Base-by-base conservation (phyloP, 2,329 filamentous ascomycete genomes). In the Zymoseptoria crescenta region DNA sequence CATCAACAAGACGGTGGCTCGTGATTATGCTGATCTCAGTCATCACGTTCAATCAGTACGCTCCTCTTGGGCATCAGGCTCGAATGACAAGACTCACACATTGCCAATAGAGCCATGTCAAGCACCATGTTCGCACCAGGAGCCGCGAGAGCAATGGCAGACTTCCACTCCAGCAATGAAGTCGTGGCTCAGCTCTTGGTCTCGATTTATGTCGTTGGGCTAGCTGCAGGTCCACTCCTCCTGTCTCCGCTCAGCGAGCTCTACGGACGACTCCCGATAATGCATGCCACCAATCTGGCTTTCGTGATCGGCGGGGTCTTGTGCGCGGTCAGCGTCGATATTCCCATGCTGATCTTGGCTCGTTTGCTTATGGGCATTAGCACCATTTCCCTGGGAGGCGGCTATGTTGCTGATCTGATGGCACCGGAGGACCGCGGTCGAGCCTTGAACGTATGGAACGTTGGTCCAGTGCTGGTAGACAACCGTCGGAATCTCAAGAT, bases 131-230 rank as follows among this genome's bases (percentile, higher is more conserved):
- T 55, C 53, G 53, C 53, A 21, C 53, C 53, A 1, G 53, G 29
- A 30, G 53, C 45, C 13, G 19, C 53, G 19, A 20, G 20, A 21
- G 53, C 53, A 10, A 55, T 55, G 53, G n/a, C 30, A 20, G 53
- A 45, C 30, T 45, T 55, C 8, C n/a, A 27, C 27, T 55, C 28
- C 28, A n/a, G 27, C 28, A 45, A 55, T 16, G 13, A 30, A 30
- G 54, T 49, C 8, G 30, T 59, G 20, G 20, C 20, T n/a, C 54
- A 56, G 49, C 28, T 56, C 4, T 29, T 71, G 30, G 83, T 89
- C 0, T 87, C 84, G 0, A 80, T 88, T 27, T 72, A 87, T 69
- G 77, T 89, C 2, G 74, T 88, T 0, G 87, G 20, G 0, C 79
- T 77, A 58, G 75, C 76, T 0, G 70, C 77, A 55, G 77, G 77